phyloP scores from a whole-genome alignment of 352 stramenopile species.

The Phytophthora megakarya region DNA sequence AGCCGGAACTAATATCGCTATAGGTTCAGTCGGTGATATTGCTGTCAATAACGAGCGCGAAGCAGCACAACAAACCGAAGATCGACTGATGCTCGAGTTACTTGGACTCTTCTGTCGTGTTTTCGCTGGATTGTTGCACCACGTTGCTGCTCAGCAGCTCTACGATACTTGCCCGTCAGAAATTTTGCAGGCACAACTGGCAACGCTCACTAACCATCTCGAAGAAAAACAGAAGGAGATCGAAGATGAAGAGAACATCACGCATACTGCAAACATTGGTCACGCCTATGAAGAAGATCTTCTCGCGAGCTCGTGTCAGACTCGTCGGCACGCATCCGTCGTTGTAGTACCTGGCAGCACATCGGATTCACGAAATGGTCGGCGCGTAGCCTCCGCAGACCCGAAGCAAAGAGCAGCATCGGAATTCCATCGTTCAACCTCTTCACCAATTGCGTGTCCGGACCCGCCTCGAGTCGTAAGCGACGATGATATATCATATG shows the following conservation, averaged over 20 bases:
- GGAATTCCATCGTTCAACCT: neutral
- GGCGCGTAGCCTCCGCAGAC: constrained; percentile 28
- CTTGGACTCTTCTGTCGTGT: constrained; percentile 58
- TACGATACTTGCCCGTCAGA: constrained; percentile 54
- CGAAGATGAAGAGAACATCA: constrained; percentile 5
- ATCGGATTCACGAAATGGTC: neutral
- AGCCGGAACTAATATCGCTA: neutral
- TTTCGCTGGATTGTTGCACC: constrained; percentile 64
- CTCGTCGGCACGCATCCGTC: constrained; percentile 23
- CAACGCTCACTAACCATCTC: constrained; percentile 48
- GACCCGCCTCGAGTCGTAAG: neutral
- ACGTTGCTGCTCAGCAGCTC: constrained; percentile 56
- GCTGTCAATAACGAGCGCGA: constrained; percentile 47
- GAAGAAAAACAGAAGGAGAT: constrained; percentile 24
- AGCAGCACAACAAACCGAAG: constrained; percentile 49
- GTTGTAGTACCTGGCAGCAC: neutral
- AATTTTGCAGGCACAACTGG: constrained; percentile 53
- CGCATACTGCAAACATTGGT: neutral
- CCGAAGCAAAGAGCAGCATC: constrained; percentile 12
- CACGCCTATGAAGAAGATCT: no score
- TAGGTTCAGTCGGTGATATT: constrained; percentile 13
- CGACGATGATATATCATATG: neutral
- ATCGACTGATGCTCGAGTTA: constrained; percentile 59
- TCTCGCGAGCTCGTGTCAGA: constrained; percentile 17
- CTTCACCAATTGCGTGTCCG: constrained; percentile 1